A percentile compares a stretch with the other conserved stretches of the same genome.
Conservation (phyloP, 2,329 filamentous ascomycete species). For the Chaetomium olivaceum region DNA sequence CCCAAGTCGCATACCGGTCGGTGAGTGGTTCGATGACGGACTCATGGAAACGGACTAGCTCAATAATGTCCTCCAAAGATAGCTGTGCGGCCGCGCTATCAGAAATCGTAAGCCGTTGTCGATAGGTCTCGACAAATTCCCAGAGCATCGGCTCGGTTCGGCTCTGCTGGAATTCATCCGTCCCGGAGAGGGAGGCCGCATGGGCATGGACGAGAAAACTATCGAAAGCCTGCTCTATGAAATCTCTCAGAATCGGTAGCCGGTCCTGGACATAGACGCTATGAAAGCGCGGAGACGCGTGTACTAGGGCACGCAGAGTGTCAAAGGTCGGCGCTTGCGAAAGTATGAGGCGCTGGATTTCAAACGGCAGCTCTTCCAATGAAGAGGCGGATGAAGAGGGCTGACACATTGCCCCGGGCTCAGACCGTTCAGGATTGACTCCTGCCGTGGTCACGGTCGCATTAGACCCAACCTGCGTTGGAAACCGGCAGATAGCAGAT, state of each 20-base stretch:
- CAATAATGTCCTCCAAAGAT: constrained; percentile 13
- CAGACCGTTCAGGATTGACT: not conserved
- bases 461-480: no score
- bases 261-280: constrained; percentile 8
- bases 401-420: not conserved
- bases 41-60: constrained; percentile 21
- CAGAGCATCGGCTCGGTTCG: not conserved
- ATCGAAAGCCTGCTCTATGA: not conserved
- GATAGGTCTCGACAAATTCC: not conserved
- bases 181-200: constrained; percentile 6
- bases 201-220: constrained; percentile 5
- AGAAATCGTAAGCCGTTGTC: not conserved
- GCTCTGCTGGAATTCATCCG: not conserved
- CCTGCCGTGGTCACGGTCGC: no score
- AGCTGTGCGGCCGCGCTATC: not conserved
- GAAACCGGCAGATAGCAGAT: no score
- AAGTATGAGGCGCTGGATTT: constrained; percentile 14
- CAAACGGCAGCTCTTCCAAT: constrained; percentile 10
- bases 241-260: not conserved
- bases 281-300: constrained; percentile 10
- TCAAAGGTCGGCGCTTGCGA: constrained; percentile 1
- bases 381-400: no score
- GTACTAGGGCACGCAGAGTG: constrained; percentile 1
- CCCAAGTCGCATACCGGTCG: constrained; percentile 23
- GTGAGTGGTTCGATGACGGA: constrained; percentile 23